These are phyloP conservation scores for Stenocarpella maydis DNA, from an alignment of 2,329 filamentous ascomycete species.

Conservation along the genomic window DNA sequence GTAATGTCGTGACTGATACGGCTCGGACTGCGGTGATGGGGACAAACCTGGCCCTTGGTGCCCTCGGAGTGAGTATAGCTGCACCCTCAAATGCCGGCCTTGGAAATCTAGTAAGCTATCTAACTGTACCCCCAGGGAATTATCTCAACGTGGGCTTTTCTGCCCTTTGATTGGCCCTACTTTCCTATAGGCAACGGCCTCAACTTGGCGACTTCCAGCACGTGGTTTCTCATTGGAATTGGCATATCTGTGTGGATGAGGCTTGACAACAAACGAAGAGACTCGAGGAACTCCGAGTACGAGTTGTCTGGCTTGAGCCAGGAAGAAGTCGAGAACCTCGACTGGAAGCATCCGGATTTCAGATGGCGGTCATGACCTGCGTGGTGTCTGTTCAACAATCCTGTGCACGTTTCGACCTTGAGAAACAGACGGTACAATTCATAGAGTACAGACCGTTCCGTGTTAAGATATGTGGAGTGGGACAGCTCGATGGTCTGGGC, in stretches of 20 bases:
- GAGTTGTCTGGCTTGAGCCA: conserved; percentile 64
- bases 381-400: neutral
- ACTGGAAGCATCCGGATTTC: conserved; percentile 74
- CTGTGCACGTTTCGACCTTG: too few species aligned
- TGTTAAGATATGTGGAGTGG: neutral
- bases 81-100: too few species aligned
- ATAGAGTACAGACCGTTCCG: neutral
- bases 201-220: conserved; percentile 69
- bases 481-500: too few species aligned
- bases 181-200: conserved; percentile 76
- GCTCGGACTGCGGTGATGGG: conserved; percentile 56
- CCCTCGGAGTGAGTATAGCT: neutral
- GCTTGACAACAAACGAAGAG: conserved; percentile 66
- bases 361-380: conserved; percentile 58
- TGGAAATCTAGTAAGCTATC: neutral
- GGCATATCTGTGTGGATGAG: conserved; percentile 67
- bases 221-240: conserved; percentile 60
- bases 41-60: conserved; percentile 35
- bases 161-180: conserved; percentile 68
- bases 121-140: conserved; percentile 36
- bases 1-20: conserved; percentile 75
- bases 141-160: conserved; percentile 70
- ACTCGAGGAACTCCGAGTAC: conserved; percentile 60
- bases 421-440: too few species aligned
- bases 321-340: conserved; percentile 65